Evolutionary conservation across 164 flowering plant genomes (phyloP).

Genomic region (Piper betle): DNA sequence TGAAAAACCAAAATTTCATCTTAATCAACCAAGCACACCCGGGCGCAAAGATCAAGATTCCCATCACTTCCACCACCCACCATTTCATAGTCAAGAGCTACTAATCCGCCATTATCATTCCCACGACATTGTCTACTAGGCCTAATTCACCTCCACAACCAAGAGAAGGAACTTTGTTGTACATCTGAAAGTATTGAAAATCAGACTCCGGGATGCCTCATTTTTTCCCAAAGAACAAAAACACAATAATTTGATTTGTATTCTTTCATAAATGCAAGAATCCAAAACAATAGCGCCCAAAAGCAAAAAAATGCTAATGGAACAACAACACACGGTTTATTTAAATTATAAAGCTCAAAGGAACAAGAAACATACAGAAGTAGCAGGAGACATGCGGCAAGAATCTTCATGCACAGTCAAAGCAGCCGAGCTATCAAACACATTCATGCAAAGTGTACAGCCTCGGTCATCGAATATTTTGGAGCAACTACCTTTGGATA

Average conservation of each 20-base stretch:
- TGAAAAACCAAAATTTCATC: slow-evolving; percentile 53
- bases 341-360: slow-evolving; percentile 1
- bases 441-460: slow-evolving; percentile 49
- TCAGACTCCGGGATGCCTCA: background rate
- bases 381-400: slow-evolving; percentile 32
- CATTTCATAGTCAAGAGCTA: slow-evolving; percentile 75
- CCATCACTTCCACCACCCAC: slow-evolving; percentile 81
- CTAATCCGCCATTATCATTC: slow-evolving; percentile 19
- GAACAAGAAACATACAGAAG: slow-evolving; percentile 4
- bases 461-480: slow-evolving; percentile 34
- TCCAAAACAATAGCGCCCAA: background rate
- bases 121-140: background rate
- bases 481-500: slow-evolving; percentile 37
- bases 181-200: background rate
- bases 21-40: slow-evolving; percentile 76
- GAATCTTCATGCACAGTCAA: slow-evolving; percentile 29
- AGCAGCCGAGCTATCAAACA: slow-evolving; percentile 30
- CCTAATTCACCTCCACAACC: slow-evolving; percentile 14
- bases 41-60: slow-evolving; percentile 53
- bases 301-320: background rate
- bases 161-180: background rate
- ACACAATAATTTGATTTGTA: background rate
- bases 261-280: background rate
- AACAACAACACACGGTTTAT: background rate
- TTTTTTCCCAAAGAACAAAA: background rate